Conservation (phyloP, 2,329 filamentous ascomycete species). For the Emergomyces orientalis region DNA sequence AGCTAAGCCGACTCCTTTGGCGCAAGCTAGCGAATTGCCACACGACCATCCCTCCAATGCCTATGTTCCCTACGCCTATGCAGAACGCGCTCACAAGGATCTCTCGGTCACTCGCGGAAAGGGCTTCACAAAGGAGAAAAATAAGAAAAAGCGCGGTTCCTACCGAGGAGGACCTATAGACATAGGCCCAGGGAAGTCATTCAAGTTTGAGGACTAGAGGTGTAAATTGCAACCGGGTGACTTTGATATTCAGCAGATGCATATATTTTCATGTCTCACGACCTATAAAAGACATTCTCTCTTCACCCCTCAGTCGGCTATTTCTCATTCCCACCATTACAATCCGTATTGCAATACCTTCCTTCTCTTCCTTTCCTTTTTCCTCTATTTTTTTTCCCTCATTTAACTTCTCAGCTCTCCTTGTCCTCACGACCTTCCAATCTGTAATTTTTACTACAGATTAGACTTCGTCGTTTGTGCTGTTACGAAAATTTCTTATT, state of each 20-base stretch:
- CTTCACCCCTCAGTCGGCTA: not conserved
- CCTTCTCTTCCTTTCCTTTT: not conserved
- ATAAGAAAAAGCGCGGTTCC: conserved; percentile 89
- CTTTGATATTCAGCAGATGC: conserved; percentile 1
- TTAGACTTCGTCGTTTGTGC: not conserved
- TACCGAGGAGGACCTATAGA: conserved; percentile 88
- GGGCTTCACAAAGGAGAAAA: conserved; percentile 99
- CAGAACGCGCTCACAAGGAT: conserved; percentile 77
- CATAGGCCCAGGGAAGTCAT: conserved; percentile 67
- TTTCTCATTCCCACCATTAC: not conserved
- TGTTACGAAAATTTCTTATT: not conserved
- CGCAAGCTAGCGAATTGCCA: conserved; percentile 61
- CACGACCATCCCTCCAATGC: conserved; percentile 67
- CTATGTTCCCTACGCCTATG: conserved; percentile 79
- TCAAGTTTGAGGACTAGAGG: conserved; percentile 84
- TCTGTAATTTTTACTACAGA: not conserved
- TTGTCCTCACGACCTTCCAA: not conserved
- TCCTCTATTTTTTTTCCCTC: not conserved
- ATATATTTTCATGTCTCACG: conserved; percentile 1
- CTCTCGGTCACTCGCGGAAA: conserved; percentile 87
- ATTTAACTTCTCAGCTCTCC: not conserved
- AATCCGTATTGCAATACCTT: not conserved
- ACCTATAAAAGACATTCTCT: not conserved
- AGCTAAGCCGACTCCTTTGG: conserved; percentile 61
- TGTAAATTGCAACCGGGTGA: not conserved